Evolutionary conservation across 169 alveolate species (phyloP), one percentile per base, ranked within the genome.

Genomic region (Babesia bovis): DNA sequence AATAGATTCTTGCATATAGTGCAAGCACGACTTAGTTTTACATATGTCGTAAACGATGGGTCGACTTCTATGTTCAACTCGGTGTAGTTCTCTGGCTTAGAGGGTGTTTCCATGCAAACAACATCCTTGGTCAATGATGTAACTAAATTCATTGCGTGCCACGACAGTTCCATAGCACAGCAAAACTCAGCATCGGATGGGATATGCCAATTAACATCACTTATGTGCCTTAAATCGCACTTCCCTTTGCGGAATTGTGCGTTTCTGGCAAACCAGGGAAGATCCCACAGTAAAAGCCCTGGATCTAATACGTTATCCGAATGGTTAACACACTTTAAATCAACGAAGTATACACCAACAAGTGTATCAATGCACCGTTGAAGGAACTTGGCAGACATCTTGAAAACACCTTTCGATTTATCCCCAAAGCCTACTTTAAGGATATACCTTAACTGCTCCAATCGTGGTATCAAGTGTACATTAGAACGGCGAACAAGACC

Each of bases 241-340:
- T 25, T 35, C 1, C 68, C 68, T 30, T 67, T 45, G 38, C 45
- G 41, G 42, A 67, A 67, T 40, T 67, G 28, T 17, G 47, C 69
- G 21, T 67, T 67, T 10, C 78, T 61, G 12, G 45, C 58, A 49
- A 67, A 67, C 78, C 78, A 67, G 0, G 78, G 78, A 25, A 67
- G 9, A 25, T 67, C 78, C 78, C 78, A 67, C 23, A 67, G 59
- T 12, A 67, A 23, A 44, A 67, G 40, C 5, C 69, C 66, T 2
- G 51, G 66, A 28, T 32, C 25, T 50, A 63, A 13, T 5, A 26
- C 73, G 6, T 63, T 60, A 40, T 33, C 52, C 68, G 42, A 67
- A 33, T 67, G 50, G 47, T 25, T 26, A 15, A 58, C 10, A 32
- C 78, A 41, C 25, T 32, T 13, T 0, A 33, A 6, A 42, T 66